Conservation (phyloP, 176 grass and related monocot species). For the Metroxylon sagu region DNA sequence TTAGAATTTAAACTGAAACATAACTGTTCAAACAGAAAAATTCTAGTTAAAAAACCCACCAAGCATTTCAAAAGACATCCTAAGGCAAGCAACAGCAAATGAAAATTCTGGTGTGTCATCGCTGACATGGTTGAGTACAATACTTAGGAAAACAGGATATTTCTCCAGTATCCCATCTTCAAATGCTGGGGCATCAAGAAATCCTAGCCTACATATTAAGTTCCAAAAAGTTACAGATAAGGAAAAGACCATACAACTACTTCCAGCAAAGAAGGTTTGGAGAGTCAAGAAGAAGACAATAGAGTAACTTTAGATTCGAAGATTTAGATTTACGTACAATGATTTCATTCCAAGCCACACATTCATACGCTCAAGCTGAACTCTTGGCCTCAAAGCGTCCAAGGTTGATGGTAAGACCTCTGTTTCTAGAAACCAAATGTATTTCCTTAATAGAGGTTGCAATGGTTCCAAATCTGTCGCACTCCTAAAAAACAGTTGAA, state of each 20-base stretch:
- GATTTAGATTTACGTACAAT: slow-evolving; percentile 80
- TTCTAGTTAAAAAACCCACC: slow-evolving; percentile 46
- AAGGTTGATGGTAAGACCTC: slow-evolving; percentile 55
- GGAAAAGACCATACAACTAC: background rate
- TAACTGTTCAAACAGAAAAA: slow-evolving; percentile 6
- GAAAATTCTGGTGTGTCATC: slow-evolving; percentile 91
- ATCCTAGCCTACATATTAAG: slow-evolving; percentile 59
- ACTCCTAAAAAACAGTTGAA: slow-evolving; percentile 40
- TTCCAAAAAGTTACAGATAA: background rate
- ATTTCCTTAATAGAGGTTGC: slow-evolving; percentile 78
- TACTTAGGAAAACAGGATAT: slow-evolving; percentile 85
- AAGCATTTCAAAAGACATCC: slow-evolving; percentile 92
- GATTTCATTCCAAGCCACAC: slow-evolving; percentile 99
- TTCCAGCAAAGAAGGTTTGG: too few species aligned
- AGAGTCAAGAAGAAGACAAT: background rate
- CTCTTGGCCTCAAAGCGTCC: slow-evolving; percentile 56
- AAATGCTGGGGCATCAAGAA: slow-evolving; percentile 87
- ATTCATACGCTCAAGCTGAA: slow-evolving; percentile 70
- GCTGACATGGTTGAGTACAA: slow-evolving; percentile 89
- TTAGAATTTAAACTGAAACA: slow-evolving; percentile 14
- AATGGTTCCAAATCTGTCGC: slow-evolving; percentile 68
- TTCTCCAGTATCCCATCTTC: slow-evolving; percentile 94
- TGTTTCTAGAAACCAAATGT: slow-evolving; percentile 70
- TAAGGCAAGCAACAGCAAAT: slow-evolving; percentile 89
- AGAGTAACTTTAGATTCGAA: background rate